phyloP scores from a whole-genome alignment of 1,139 yeast genomes.

The Casaregolazyma suthepensis region DNA sequence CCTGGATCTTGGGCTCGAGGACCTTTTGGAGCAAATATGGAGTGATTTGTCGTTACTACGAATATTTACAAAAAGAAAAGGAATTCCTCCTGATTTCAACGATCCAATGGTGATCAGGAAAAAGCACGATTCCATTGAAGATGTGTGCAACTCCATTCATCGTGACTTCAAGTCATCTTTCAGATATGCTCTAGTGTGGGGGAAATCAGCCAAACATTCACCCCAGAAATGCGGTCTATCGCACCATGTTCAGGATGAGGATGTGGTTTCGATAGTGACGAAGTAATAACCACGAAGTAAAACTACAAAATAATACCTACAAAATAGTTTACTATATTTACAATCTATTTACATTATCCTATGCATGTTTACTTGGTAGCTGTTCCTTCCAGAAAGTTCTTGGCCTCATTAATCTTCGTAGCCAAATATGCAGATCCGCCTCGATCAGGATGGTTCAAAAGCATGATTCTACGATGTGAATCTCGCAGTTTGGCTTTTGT shows the following conservation, averaged over 20 bases:
- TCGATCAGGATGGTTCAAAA: slow-evolving; percentile 94
- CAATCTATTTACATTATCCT: neutral
- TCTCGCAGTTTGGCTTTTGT: slow-evolving; percentile 78
- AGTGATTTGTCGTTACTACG: slow-evolving; percentile 72
- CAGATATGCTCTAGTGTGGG: slow-evolving; percentile 95
- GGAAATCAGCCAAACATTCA: slow-evolving; percentile 87
- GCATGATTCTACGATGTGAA: slow-evolving; percentile 87
- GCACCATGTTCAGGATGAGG: slow-evolving; percentile 85
- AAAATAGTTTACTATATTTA: neutral
- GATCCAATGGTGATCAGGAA: slow-evolving; percentile 91
- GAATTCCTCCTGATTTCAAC: slow-evolving; percentile 67
- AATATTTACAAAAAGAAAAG: slow-evolving; percentile 82
- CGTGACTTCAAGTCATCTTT: slow-evolving; percentile 88
- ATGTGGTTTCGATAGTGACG: slow-evolving; percentile 85
- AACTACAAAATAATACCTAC: slow-evolving; percentile 50
- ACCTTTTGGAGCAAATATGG: slow-evolving; percentile 91
- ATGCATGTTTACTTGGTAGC: slow-evolving; percentile 33
- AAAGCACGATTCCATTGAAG: slow-evolving; percentile 66
- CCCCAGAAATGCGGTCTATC: slow-evolving; percentile 93
- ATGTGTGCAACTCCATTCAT: slow-evolving; percentile 88
- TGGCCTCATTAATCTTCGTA: slow-evolving; percentile 95
- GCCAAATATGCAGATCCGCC: slow-evolving; percentile 96
- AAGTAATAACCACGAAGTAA: slow-evolving; percentile 38
- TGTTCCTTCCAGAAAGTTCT: slow-evolving; percentile 74
- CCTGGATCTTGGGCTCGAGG: slow-evolving; percentile 76